These are phyloP conservation scores for Paramecium primaurelia DNA, from an alignment of 73 alveolate genomes.

Conservation along the genomic window DNA sequence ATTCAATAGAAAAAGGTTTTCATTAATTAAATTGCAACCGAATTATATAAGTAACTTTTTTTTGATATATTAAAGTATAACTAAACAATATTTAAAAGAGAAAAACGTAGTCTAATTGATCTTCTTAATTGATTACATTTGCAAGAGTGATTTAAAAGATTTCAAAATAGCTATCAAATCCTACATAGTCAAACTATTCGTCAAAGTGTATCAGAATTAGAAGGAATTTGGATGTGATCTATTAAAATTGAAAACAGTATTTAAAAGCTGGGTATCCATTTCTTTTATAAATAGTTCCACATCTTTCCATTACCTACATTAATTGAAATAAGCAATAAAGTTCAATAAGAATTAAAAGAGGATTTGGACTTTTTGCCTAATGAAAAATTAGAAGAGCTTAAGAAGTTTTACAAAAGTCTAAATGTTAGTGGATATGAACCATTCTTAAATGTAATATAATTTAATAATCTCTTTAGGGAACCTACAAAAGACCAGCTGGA, in stretches of 20 bases:
- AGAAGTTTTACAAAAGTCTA: neutral
- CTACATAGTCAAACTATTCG: neutral
- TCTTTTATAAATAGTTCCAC: neutral
- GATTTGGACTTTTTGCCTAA: neutral
- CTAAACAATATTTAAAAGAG: neutral
- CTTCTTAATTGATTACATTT: neutral
- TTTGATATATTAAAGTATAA: neutral
- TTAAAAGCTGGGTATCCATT: neutral
- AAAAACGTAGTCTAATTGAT: neutral
- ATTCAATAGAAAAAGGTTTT: neutral
- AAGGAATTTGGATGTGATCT: neutral
- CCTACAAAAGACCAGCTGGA: neutral
- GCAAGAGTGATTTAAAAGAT: neutral
- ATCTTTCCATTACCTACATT: neutral
- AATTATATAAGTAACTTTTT: neutral
- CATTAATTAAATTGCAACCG: constrained; percentile 14
- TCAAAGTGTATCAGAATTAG: neutral
- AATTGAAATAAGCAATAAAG: neutral
- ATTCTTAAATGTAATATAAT: neutral
- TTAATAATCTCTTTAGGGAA: neutral
- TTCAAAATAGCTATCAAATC: neutral
- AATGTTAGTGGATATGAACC: neutral
- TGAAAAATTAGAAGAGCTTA: neutral
- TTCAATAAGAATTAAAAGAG: neutral
- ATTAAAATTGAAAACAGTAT: neutral